Conservation (phyloP, 1,139 yeast genomes). For the Zygoascus hellenicus region DNA sequence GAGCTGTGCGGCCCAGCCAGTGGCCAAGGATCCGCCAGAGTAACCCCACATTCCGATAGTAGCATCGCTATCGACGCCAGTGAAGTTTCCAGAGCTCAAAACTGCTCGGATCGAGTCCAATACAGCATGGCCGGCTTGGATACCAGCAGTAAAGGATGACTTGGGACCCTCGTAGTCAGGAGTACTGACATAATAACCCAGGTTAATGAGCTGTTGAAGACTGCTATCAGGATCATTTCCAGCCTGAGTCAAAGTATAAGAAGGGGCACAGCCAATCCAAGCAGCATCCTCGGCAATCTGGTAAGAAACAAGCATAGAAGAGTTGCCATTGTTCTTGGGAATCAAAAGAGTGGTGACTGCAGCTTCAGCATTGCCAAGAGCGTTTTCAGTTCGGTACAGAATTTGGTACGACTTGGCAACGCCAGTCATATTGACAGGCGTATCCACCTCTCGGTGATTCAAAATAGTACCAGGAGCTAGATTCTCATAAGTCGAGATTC, state of each 20-base stretch:
- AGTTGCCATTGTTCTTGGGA: constrained; percentile 19
- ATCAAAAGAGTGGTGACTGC: constrained; percentile 29
- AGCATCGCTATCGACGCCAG: constrained; percentile 16
- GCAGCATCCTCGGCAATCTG: constrained; percentile 30
- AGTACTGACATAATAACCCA: constrained; percentile 18
- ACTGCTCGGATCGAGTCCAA: constrained; percentile 27
- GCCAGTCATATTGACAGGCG: constrained; percentile 12
- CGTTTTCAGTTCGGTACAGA: constrained; percentile 21
- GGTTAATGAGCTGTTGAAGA: constrained; percentile 13
- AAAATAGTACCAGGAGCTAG: constrained; percentile 19
- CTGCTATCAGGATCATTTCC: constrained; percentile 7
- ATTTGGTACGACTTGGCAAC: constrained; percentile 20
- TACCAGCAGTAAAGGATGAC: constrained; percentile 23
- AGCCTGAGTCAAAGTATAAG: constrained; percentile 23
- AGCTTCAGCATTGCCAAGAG: constrained; percentile 20
- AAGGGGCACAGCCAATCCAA: constrained; percentile 28
- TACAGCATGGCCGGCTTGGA: constrained; percentile 24
- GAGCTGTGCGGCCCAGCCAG: constrained; percentile 28
- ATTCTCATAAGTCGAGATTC: constrained; percentile 11
- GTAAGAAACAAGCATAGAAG: constrained; percentile 25
- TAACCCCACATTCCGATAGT: constrained; percentile 24
- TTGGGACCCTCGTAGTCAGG: constrained; percentile 30
- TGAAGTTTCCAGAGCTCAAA: constrained; percentile 14
- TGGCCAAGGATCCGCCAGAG: constrained; percentile 30
- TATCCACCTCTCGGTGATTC: constrained; percentile 16